Evolutionary conservation across 2,329 filamentous ascomycete genomes (phyloP).

Genomic region (Pseudogymnoascus destructans): DNA sequence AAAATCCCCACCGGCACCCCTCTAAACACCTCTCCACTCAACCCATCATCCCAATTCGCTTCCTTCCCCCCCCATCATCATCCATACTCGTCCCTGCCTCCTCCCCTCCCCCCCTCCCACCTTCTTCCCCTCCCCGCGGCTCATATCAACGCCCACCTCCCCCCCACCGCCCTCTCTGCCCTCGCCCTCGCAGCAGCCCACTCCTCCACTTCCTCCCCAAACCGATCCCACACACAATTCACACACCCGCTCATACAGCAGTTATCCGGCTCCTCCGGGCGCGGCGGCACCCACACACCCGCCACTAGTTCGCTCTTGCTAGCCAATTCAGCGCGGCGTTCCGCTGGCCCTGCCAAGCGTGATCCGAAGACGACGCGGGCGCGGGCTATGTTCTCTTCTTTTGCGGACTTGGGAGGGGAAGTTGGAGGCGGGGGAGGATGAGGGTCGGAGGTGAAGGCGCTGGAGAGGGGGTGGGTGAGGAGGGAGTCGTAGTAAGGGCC

Average conservation of each 20-base stretch:
- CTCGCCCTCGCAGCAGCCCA: conserved; percentile 57
- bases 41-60: conserved; percentile 38
- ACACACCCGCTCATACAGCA: conserved; percentile 99
- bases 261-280: conserved; percentile 83
- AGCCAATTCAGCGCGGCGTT: conserved; percentile 47
- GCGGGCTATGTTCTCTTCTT: conserved; percentile 17
- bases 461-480: conserved; percentile 29
- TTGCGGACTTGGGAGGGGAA: conserved; percentile 3
- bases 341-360: conserved; percentile 58
- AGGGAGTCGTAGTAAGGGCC: conserved; percentile 48
- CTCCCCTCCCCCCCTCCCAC: conserved; percentile 17
- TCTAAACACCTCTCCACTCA: conserved; percentile 57
- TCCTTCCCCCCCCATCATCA: conserved; percentile 56
- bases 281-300: conserved; percentile 70
- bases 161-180: conserved; percentile 42
- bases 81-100: conserved; percentile 50
- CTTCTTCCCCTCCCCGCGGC: conserved; percentile 4
- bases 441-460: conserved; percentile 17
- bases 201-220: conserved; percentile 81
- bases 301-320: conserved; percentile 53
- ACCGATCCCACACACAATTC: conserved; percentile 92
- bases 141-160: conserved; percentile 19
- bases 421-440: conserved; percentile 1
- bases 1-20: conserved; percentile 82
- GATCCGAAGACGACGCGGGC: conserved; percentile 71